Evolutionary conservation across 371 early-diverging fungal species (phyloP).

Genomic region (Mortierella sp.): DNA sequence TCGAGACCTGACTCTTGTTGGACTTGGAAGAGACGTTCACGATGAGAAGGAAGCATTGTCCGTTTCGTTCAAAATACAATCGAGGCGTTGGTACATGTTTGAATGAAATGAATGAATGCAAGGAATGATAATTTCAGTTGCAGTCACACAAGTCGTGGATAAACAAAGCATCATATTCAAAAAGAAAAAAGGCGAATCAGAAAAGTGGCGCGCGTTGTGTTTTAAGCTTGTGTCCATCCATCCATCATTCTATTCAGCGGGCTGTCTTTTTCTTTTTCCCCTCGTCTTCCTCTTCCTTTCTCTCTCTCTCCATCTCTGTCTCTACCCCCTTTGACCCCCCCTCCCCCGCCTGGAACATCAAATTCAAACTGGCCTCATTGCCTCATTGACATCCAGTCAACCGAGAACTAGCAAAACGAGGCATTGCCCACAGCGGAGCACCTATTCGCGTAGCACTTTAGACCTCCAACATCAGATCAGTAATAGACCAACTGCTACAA

Average conservation of each 20-base stretch:
- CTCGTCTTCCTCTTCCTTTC: no score
- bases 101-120: no score
- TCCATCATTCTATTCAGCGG: no score
- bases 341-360: no score
- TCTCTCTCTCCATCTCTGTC: no score
- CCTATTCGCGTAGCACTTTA: conserved; percentile 1
- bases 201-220: neutral
- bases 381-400: neutral
- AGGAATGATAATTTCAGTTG: neutral
- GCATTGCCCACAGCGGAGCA: neutral
- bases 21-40: conserved; percentile 32
- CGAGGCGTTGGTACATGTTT: no score
- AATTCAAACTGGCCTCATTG: neutral
- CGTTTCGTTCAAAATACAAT: neutral
- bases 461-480: neutral
- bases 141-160: neutral
- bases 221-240: no score
- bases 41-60: conserved; percentile 14
- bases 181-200: neutral
- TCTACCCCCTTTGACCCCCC: no score
- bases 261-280: no score
- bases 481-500: neutral
- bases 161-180: neutral
- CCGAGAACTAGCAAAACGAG: neutral
- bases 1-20: conserved; percentile 46